phyloP scores from a whole-genome alignment of 2,329 filamentous ascomycete genomes.

The Aspergillus sergii region DNA sequence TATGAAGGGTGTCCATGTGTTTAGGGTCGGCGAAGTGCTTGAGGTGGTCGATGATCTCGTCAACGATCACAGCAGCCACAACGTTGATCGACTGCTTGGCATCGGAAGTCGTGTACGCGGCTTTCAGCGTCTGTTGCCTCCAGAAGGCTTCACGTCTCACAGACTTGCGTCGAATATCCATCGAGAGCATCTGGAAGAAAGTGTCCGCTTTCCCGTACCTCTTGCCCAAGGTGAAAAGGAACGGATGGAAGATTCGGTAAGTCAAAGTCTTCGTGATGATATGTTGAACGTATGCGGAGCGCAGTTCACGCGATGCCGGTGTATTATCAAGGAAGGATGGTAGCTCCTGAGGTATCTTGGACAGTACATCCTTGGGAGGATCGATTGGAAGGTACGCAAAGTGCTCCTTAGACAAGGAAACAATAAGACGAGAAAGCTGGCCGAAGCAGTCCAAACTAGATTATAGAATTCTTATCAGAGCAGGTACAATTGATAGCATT shows the following conservation, averaged over 20 bases:
- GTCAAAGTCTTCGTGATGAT: constrained; percentile 60
- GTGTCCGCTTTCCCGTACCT: constrained; percentile 60
- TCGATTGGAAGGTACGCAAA: constrained; percentile 56
- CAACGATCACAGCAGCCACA: constrained; percentile 57
- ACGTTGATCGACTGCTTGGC: constrained; percentile 60
- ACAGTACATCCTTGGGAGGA: constrained; percentile 53
- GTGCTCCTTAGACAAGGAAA: constrained; percentile 55
- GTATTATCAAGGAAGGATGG: constrained; percentile 59
- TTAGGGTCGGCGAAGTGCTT: constrained; percentile 56
- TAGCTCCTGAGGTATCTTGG: constrained; percentile 55
- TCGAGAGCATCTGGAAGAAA: constrained; percentile 57
- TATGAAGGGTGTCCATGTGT: constrained; percentile 54
- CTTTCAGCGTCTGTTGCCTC: constrained; percentile 60
- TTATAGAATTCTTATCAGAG: constrained; percentile 43
- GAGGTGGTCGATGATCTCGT: constrained; percentile 59
- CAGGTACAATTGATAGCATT: constrained; percentile 43
- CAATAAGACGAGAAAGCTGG: constrained; percentile 54
- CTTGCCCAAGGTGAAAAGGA: constrained; percentile 58
- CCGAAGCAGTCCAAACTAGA: constrained; percentile 56
- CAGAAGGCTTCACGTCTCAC: constrained; percentile 60
- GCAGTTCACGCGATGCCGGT: constrained; percentile 53
- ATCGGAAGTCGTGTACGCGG: constrained; percentile 58
- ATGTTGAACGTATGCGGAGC: constrained; percentile 58
- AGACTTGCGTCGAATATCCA: constrained; percentile 59
- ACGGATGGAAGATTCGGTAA: constrained; percentile 59